Evolutionary conservation across 306 rosid genomes (phyloP).

Genomic region (Gillenia trifoliata): DNA sequence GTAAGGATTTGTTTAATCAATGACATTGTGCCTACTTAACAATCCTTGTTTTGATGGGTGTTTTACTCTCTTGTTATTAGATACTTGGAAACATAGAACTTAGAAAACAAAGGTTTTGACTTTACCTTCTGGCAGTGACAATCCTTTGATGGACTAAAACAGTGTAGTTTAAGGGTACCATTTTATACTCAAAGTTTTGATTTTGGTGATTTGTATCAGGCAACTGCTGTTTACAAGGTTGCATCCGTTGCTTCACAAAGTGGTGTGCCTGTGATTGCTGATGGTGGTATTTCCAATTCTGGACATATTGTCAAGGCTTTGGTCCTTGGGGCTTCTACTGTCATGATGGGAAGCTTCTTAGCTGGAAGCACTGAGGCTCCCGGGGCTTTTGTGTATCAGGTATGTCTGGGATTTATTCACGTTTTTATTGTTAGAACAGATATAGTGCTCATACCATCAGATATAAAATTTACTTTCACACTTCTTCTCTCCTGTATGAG

Average conservation of each 20-base stretch:
- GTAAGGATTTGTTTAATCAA: not conserved
- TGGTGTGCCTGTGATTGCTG: conserved; percentile 88
- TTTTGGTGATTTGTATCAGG: conserved; percentile 36
- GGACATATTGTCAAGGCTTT: conserved; percentile 90
- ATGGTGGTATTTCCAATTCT: conserved; percentile 91
- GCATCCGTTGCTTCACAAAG: conserved; percentile 62
- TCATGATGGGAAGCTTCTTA: conserved; percentile 95
- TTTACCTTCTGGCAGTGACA: conserved; percentile 1
- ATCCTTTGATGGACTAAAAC: not conserved
- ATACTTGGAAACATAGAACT: not conserved
- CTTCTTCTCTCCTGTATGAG: not conserved
- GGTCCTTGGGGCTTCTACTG: conserved; percentile 83
- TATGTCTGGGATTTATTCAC: conserved; percentile 16
- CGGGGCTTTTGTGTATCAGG: conserved; percentile 71
- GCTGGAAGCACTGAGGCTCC: conserved; percentile 94
- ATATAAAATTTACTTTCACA: not conserved
- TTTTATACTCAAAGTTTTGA: not conserved
- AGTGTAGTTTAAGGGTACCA: not conserved
- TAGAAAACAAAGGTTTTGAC: not conserved
- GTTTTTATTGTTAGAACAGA: not conserved
- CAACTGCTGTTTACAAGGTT: conserved; percentile 89
- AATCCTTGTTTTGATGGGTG: not conserved
- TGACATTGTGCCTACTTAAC: not conserved
- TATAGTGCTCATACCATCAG: not conserved
- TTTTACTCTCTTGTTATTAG: not conserved